Evolutionary conservation across 1,284 basidiomycete genomes (phyloP).

Genomic region (Wallemia ichthyophaga): DNA sequence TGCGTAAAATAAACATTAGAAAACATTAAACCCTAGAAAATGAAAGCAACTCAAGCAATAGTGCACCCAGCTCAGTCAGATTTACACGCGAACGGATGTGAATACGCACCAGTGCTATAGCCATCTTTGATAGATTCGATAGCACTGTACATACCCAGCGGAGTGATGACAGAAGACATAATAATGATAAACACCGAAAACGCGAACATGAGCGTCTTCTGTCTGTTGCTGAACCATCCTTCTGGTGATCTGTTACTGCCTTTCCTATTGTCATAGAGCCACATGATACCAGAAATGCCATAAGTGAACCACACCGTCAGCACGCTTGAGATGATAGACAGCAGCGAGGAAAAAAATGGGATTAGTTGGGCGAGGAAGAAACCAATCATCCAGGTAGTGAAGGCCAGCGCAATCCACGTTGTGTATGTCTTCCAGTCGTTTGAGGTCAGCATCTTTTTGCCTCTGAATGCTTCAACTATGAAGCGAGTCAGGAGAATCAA

Average conservation of each 20-base stretch:
- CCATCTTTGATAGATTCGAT: background rate
- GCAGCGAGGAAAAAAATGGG: conserved; percentile 15
- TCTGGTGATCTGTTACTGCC: too few species aligned
- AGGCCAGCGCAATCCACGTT: background rate
- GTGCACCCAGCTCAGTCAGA: background rate
- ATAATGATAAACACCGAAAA: background rate
- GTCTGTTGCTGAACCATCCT: background rate
- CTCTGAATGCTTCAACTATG: background rate
- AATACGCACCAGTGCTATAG: background rate
- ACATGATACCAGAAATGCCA: conserved; percentile 12
- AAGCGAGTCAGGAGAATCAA: too few species aligned
- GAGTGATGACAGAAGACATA: background rate
- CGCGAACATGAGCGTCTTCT: background rate
- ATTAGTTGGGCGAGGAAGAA: conserved; percentile 8
- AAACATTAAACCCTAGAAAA: too few species aligned
- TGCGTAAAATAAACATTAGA: too few species aligned
- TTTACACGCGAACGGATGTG: background rate
- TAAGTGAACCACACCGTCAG: conserved; percentile 14
- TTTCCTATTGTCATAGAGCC: conserved; percentile 9
- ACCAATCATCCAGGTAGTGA: conserved; percentile 12
- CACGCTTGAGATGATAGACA: conserved; percentile 14
- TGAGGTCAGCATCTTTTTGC: background rate
- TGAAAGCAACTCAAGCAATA: too few species aligned
- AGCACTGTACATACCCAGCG: background rate
- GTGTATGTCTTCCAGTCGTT: background rate